Percentiles rank a stretch among this genome's conserved stretches.
These are phyloP conservation scores for Verbena officinalis DNA, from an alignment of 257 asterid species.

Conservation along the genomic window DNA sequence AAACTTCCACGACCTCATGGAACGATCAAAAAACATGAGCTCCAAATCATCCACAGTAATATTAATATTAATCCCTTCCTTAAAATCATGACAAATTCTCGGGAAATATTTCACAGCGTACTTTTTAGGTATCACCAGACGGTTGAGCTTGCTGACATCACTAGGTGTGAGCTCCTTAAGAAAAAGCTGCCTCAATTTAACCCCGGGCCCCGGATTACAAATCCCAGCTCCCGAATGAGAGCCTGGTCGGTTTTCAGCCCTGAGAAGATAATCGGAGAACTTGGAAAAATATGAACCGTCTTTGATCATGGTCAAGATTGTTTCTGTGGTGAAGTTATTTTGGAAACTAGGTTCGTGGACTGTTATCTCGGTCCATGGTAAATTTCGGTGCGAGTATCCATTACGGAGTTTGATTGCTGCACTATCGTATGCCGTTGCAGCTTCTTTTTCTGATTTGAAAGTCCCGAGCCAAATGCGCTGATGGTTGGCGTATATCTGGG, in stretches of 20 bases:
- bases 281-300: slow-evolving; percentile 52
- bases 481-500: slow-evolving; percentile 55
- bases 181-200: slow-evolving; percentile 32
- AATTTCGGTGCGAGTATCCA: slow-evolving; percentile 41
- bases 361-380: slow-evolving; percentile 44
- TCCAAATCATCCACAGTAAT: slow-evolving; percentile 36
- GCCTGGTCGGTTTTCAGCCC: slow-evolving; percentile 10
- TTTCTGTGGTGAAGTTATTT: slow-evolving; percentile 37
- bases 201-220: not conserved
- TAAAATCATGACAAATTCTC: slow-evolving; percentile 26
- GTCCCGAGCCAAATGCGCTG: slow-evolving; percentile 62
- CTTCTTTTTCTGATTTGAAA: slow-evolving; percentile 51
- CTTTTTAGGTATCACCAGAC: slow-evolving; percentile 52
- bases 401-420: slow-evolving; percentile 47
- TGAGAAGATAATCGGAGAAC: slow-evolving; percentile 41
- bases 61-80: not conserved
- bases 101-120: slow-evolving; percentile 42
- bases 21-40: slow-evolving; percentile 36
- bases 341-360: slow-evolving; percentile 48
- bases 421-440: slow-evolving; percentile 68
- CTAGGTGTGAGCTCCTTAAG: slow-evolving; percentile 51
- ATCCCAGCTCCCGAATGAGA: not conserved
- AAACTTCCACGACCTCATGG: slow-evolving; percentile 55
- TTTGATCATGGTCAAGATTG: slow-evolving; percentile 52
- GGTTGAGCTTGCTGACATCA: slow-evolving; percentile 45